These are phyloP conservation scores for Bruguiera hainesii DNA, from an alignment of 441 rosid genomes.

Conservation along the genomic window DNA sequence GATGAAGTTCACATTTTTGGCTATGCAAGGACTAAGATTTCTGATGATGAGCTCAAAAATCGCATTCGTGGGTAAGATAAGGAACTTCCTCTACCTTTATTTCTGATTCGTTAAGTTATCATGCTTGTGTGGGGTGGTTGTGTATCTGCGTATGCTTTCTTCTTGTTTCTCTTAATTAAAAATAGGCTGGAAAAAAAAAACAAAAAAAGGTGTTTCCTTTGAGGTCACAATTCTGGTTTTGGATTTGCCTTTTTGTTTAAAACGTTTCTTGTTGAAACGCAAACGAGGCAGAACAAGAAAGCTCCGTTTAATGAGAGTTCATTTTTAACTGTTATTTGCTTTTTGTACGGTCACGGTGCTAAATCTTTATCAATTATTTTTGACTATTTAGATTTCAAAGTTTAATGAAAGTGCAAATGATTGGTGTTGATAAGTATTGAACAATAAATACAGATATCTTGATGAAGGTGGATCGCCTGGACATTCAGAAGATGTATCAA, in stretches of 20 bases:
- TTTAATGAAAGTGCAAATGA: conserved; percentile 16
- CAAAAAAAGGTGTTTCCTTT: no score
- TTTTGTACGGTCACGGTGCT: background rate
- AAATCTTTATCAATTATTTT: no score
- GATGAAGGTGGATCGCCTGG: conserved; percentile 48
- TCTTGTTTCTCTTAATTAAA: no score
- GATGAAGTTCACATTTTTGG: conserved; percentile 93
- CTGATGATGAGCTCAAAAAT: conserved; percentile 69
- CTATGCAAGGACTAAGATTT: conserved; percentile 86
- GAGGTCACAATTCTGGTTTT: no score
- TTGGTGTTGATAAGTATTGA: conserved; percentile 13
- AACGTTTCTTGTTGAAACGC: no score
- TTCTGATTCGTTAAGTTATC: no score
- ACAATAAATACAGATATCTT: conserved; percentile 61
- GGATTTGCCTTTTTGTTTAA: no score
- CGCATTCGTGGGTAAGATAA: conserved; percentile 69
- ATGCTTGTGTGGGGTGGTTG: no score
- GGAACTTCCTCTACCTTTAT: conserved; percentile 3
- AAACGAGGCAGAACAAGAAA: no score
- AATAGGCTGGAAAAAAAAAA: no score
- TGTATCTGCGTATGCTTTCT: no score
- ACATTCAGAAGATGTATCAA: conserved; percentile 41
- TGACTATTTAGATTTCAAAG: background rate
- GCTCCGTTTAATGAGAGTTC: background rate
- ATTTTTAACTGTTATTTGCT: background rate